These are phyloP conservation scores for Hypoxylon fuscum DNA, from an alignment of 495 filamentous ascomycete genomes.

Conservation along the genomic window DNA sequence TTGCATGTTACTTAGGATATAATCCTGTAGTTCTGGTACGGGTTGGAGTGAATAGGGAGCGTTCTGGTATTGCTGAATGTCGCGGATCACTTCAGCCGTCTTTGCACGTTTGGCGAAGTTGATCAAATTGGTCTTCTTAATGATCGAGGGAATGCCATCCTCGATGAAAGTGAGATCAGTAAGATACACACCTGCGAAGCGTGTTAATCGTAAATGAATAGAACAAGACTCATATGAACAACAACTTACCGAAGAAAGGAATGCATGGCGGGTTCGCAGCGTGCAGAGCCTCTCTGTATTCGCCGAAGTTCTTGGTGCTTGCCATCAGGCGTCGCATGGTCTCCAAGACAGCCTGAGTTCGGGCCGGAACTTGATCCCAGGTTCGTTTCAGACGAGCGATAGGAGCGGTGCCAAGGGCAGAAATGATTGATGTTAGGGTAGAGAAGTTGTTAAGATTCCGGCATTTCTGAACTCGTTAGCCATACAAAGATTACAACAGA, in stretches of 20 bases:
- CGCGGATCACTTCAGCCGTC: conserved; percentile 96
- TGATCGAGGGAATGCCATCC: conserved; percentile 93
- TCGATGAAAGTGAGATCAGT: conserved; percentile 99
- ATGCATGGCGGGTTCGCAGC: conserved; percentile 95
- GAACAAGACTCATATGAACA: background rate
- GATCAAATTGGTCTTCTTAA: conserved; percentile 94
- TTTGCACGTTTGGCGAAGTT: conserved; percentile 98
- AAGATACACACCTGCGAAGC: conserved; percentile 85
- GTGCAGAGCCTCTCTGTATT: conserved; percentile 93
- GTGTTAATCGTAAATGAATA: conserved; percentile 8
- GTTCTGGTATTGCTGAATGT: conserved; percentile 98
- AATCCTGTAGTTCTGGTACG: conserved; percentile 93
- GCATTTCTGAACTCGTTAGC: conserved; percentile 76
- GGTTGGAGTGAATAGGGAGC: conserved; percentile 90
- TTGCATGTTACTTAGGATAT: conserved; percentile 95
- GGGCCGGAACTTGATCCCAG: conserved; percentile 91
- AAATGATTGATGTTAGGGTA: conserved; percentile 97
- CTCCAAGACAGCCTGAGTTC: conserved; percentile 81
- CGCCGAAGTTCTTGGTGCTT: conserved; percentile 97
- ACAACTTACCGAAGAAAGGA: conserved; percentile 89
- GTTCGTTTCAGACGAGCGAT: conserved; percentile 93
- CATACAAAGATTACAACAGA: conserved; percentile 12
- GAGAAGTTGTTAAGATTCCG: conserved; percentile 95
- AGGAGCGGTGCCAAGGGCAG: conserved; percentile 89
- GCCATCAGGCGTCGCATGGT: conserved; percentile 94